phyloP scores from a whole-genome alignment of 164 flowering plant species.

The Chimonanthus praecox region DNA sequence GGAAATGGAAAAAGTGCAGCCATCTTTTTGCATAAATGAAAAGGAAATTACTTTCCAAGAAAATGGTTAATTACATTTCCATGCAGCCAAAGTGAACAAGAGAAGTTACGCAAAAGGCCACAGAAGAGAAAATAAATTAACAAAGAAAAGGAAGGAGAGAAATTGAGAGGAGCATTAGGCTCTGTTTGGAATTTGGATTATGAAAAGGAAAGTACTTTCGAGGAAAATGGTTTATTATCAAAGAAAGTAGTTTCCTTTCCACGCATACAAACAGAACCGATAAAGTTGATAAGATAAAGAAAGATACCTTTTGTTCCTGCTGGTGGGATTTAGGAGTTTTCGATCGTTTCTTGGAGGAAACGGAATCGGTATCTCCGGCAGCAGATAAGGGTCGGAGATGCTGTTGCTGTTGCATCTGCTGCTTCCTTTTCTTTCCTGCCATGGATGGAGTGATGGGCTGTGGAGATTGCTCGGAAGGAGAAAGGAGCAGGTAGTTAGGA shows the following conservation, averaged over 20 bases:
- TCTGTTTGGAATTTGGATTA: neutral
- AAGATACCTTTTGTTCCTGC: slow-evolving; percentile 28
- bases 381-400: slow-evolving; percentile 37
- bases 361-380: slow-evolving; percentile 8
- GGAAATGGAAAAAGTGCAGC: too few relatives aligned
- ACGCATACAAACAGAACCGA: too few relatives aligned
- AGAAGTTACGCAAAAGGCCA: neutral
- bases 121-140: neutral
- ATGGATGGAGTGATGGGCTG: slow-evolving; percentile 8
- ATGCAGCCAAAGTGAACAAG: too few relatives aligned
- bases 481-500: too few relatives aligned
- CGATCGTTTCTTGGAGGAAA: slow-evolving; percentile 35
- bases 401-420: slow-evolving; percentile 21
- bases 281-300: too few relatives aligned
- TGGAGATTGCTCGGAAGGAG: too few relatives aligned
- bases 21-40: too few relatives aligned
- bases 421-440: slow-evolving; percentile 18
- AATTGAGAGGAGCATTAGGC: neutral
- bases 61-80: too few relatives aligned
- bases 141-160: neutral
- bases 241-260: too few relatives aligned
- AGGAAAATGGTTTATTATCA: too few relatives aligned
- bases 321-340: slow-evolving; percentile 47
- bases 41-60: too few relatives aligned
- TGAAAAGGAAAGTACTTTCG: too few relatives aligned